These are phyloP conservation scores for Aureobasidium sp. DNA, from an alignment of 2,329 filamentous ascomycete species.

Conservation along the genomic window DNA sequence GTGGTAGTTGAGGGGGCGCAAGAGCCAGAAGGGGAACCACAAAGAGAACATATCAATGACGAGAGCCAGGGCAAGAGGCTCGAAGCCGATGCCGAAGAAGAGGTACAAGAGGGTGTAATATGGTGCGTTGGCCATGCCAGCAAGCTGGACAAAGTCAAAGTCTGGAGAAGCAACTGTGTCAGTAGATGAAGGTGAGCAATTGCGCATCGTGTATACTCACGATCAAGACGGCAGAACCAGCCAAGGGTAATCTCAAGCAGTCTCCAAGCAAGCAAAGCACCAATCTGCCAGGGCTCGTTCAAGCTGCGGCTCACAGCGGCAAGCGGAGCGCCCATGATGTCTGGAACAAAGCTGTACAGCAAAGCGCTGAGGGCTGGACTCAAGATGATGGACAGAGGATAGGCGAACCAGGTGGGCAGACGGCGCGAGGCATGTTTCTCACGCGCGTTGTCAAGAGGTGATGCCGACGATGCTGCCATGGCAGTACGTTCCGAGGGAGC, in stretches of 20 bases:
- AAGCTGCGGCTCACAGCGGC: conserved; percentile 57
- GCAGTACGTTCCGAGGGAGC: background rate
- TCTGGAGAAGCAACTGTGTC: conserved; percentile 22
- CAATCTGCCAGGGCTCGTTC: conserved; percentile 57
- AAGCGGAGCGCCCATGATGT: conserved; percentile 58
- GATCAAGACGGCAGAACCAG: conserved; percentile 70
- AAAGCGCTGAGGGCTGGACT: conserved; percentile 57
- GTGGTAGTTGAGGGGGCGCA: conserved; percentile 64
- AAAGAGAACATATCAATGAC: conserved; percentile 62
- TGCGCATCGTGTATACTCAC: conserved; percentile 37
- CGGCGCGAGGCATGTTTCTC: background rate
- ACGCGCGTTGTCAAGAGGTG: background rate
- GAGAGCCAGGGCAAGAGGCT: conserved; percentile 55
- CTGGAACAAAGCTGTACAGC: conserved; percentile 56
- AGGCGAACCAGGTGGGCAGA: conserved; percentile 26
- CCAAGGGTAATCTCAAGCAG: conserved; percentile 59
- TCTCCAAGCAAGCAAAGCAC: conserved; percentile 50
- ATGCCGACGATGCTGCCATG: background rate
- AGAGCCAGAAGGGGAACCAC: conserved; percentile 65
- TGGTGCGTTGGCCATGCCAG: conserved; percentile 65
- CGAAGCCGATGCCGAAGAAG: conserved; percentile 65
- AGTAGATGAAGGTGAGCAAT: background rate
- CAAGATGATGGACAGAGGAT: conserved; percentile 40
- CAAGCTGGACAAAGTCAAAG: conserved; percentile 38
- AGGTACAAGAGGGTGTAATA: conserved; percentile 66